Conservation (phyloP, 1,284 basidiomycete species). For the Schizophyllum amplum region DNA sequence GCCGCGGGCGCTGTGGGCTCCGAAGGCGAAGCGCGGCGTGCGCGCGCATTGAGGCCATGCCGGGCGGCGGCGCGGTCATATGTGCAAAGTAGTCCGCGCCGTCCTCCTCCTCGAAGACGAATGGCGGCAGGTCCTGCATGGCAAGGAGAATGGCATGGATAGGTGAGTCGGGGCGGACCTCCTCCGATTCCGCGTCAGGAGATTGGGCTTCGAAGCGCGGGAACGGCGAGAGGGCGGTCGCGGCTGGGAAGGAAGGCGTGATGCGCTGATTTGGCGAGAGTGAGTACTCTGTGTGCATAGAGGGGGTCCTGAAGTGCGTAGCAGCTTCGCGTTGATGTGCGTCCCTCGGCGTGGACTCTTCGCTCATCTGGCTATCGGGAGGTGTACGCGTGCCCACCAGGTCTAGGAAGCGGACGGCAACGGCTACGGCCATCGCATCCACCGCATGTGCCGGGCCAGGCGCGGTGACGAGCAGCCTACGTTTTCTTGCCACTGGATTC, state of each 20-base stretch:
- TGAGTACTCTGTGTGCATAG: too few relatives aligned
- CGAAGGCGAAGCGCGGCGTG: too few relatives aligned
- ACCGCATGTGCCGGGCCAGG: neutral
- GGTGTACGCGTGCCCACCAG: neutral
- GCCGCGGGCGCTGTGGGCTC: neutral
- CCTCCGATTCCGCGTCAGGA: neutral
- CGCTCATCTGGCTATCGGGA: neutral
- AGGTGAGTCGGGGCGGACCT: neutral
- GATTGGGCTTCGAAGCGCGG: neutral
- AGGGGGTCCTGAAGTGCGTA: neutral
- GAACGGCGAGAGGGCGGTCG: neutral
- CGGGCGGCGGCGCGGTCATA: neutral
- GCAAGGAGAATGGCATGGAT: neutral
- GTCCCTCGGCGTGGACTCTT: neutral
- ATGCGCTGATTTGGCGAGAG: neutral
- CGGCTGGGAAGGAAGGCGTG: neutral
- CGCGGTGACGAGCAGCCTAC: neutral
- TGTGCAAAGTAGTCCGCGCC: neutral
- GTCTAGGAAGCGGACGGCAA: neutral
- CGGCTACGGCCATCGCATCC: neutral
- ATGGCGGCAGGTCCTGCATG: neutral
- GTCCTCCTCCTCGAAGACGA: neutral
- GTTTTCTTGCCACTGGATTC: neutral
- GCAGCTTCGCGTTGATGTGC: neutral
- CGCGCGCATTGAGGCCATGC: neutral